Percentiles rank a stretch among this genome's conserved stretches.
phyloP scores from a whole-genome alignment of 2,329 filamentous ascomycete genomes.

The Arthrobotrys megalospora region DNA sequence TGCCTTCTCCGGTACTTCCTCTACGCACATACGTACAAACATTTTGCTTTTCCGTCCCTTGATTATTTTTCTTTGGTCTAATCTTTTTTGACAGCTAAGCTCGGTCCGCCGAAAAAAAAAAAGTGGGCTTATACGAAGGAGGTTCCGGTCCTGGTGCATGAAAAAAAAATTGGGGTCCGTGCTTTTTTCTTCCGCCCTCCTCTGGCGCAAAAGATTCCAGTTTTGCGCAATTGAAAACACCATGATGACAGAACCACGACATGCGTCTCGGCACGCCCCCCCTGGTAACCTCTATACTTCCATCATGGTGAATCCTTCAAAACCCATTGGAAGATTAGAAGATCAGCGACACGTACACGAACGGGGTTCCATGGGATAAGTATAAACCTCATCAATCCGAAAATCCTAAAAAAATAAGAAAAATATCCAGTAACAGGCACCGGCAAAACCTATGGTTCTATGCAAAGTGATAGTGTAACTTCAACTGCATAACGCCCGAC shows the following conservation, averaged over 20 bases:
- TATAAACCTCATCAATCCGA: conserved; percentile 25
- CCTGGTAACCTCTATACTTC: conserved; percentile 20
- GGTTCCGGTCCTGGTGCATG: conserved; percentile 18
- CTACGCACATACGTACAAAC: not conserved
- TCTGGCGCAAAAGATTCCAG: conserved; percentile 38
- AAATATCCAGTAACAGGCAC: conserved; percentile 5
- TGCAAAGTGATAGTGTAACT: conserved; percentile 38
- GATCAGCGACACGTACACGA: conserved; percentile 15
- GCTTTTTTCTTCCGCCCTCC: conserved; percentile 19
- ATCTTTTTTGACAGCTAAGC: conserved; percentile 47
- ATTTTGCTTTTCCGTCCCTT: conserved; percentile 29
- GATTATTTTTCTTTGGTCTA: not conserved
- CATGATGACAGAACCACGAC: conserved; percentile 43
- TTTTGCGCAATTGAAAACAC: conserved; percentile 57
- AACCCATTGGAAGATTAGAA: conserved; percentile 34
- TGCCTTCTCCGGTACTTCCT: not conserved
- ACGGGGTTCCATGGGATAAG: conserved; percentile 11
- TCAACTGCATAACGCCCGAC: conserved; percentile 6
- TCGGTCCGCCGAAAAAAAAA: conserved; percentile 28
- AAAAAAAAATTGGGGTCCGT: conserved; percentile 34
- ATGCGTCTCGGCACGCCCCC: conserved; percentile 23
- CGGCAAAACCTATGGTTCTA: conserved; percentile 47
- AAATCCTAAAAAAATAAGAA: conserved; percentile 10
- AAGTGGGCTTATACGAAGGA: conserved; percentile 9
- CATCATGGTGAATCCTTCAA: conserved; percentile 40